Evolutionary conservation across 805 yeast species (phyloP), one percentile per base, ranked within the genome.

Genomic region (Ogataea nakhonphanomensis): DNA sequence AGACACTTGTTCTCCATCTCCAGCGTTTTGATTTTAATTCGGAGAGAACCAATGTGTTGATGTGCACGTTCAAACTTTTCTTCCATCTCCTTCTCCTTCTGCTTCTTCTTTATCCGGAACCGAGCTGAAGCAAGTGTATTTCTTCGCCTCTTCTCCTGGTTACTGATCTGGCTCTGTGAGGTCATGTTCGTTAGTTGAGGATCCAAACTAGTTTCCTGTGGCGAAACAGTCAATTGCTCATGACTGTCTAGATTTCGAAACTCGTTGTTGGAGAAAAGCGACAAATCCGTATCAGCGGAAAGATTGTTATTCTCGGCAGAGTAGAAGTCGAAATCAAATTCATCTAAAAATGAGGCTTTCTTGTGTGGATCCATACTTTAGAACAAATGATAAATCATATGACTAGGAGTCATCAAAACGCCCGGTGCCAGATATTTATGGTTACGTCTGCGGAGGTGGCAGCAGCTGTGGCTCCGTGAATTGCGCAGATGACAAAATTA

Each of bases 41-140:
- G 78, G 43, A 71, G 71, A 7, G 52, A 50, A 14, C 61, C 56
- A n/a, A 78, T 71, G 44, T 63, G 58, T 25, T 73, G 77, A 33
- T 66, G 66, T 32, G 78, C 64, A 25, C 60, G 57, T 29, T 53
- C 54, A 13, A 77, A 67, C 32, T 63, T 69, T 32, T 62, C 63
- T 49, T 76, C 81, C 79, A 80, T 73, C 53, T 77, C 77, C 50
- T 70, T 72, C 49, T 78, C 83, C 55, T 69, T 76, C 46, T 71
- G 53, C 55, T 78, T 79, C 68, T 78, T 78, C 61, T 79, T 80
- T 31, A 75, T 66, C 48, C 86, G 61, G 59, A 80, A 80, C 37
- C 84, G 61, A 0, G 85, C 85, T 32, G 79, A 71, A 0, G 87
- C 87, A 4, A 79, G 78, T 2, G 85, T 77, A 54, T 78, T 79